A percentile compares a stretch with the other conserved stretches of the same genome.
Conservation (phyloP, 345 rosid species). For the Eucalyptus pauciflora region DNA sequence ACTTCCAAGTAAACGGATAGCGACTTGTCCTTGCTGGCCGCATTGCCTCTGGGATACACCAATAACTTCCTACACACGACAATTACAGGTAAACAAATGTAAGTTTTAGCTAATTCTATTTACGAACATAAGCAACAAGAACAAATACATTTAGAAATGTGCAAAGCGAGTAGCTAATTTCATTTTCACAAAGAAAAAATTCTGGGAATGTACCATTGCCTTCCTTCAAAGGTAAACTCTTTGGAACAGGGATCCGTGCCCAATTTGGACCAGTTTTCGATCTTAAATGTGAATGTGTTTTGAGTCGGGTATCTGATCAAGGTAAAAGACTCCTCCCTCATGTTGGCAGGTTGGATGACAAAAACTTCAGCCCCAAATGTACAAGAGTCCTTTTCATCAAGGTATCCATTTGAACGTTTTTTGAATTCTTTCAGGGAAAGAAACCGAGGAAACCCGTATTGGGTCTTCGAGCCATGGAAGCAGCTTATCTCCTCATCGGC, state of each 20-base stretch:
- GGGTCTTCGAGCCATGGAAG: too few relatives aligned
- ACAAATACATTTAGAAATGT: background rate
- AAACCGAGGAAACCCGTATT: too few relatives aligned
- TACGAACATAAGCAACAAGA: too few relatives aligned
- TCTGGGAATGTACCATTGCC: background rate
- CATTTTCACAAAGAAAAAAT: background rate
- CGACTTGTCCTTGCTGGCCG: background rate
- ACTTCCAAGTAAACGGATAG: background rate
- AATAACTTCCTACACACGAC: background rate
- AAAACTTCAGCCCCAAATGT: too few relatives aligned
- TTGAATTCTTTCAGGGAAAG: too few relatives aligned
- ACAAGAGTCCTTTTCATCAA: too few relatives aligned
- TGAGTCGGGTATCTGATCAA: too few relatives aligned
- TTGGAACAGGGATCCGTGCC: rapidly evolving
- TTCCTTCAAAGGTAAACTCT: too few relatives aligned
- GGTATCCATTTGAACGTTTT: too few relatives aligned
- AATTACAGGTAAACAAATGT: background rate
- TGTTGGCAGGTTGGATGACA: too few relatives aligned
- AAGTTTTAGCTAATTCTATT: background rate
- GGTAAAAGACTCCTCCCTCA: too few relatives aligned
- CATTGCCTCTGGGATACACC: background rate
- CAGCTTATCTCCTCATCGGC: too few relatives aligned
- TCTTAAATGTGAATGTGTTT: background rate
- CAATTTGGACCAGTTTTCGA: background rate
- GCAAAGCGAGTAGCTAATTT: background rate